These are phyloP conservation scores for Xylaria longipes DNA, from an alignment of 495 filamentous ascomycete genomes.

Conservation along the genomic window DNA sequence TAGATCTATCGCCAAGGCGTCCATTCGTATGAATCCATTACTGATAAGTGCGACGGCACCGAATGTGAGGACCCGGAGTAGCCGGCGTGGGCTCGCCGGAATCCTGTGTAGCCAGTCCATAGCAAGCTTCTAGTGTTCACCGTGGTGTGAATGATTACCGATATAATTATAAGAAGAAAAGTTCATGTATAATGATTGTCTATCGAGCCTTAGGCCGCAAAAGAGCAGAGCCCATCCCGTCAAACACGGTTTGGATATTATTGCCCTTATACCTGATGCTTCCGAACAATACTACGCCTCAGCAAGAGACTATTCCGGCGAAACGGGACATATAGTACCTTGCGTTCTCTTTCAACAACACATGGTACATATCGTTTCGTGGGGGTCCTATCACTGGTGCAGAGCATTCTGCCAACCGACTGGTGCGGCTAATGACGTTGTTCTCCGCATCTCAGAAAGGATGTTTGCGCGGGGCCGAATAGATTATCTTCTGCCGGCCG, in stretches of 20 bases:
- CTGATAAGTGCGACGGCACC: slow-evolving; percentile 19
- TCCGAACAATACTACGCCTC: background rate
- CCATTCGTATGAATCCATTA: slow-evolving; percentile 17
- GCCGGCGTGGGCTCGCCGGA: slow-evolving; percentile 17
- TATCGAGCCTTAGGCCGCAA: background rate
- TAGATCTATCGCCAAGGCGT: slow-evolving; percentile 21
- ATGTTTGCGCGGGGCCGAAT: background rate
- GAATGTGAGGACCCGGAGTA: slow-evolving; percentile 17
- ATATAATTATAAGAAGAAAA: background rate
- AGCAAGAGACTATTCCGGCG: background rate
- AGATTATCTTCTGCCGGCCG: background rate
- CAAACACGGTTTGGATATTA: background rate
- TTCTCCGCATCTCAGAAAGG: background rate
- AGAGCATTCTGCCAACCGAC: slow-evolving; percentile 21
- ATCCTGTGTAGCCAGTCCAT: slow-evolving; percentile 24
- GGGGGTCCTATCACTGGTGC: slow-evolving; percentile 19
- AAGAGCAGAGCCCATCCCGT: background rate
- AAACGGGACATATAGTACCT: background rate
- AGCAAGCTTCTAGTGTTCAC: background rate
- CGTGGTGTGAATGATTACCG: background rate
- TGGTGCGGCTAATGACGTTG: slow-evolving; percentile 27
- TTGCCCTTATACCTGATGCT: background rate
- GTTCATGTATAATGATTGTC: slow-evolving; percentile 7
- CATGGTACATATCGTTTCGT: background rate
- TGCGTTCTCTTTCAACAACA: background rate